Evolutionary conservation across 2,329 filamentous ascomycete genomes (phyloP), one percentile per base, ranked within the genome.

Genomic region (Talaromyces amestolkiae): DNA sequence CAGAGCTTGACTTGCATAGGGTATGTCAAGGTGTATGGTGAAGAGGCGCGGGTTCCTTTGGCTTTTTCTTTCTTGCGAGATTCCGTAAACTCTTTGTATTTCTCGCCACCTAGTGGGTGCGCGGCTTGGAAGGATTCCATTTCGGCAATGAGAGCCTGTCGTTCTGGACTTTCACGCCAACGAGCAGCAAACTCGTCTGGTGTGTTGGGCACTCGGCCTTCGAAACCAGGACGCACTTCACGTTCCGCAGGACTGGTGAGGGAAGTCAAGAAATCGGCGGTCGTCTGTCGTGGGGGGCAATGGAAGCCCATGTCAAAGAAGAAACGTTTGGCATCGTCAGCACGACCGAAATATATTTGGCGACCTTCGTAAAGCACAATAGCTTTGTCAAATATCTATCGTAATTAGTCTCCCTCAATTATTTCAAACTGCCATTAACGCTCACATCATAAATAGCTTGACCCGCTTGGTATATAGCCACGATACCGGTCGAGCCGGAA

Each of bases 11-110:
- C 78, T 76, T 97, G 93, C 77, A 93, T 88, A 2, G 67, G 58
- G 69, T 89, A 91, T 0, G 91, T 94, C 43, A 97, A 81, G 0
- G 92, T 97, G 76, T 89, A 97, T 0, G 93, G 92, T 1, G 92
- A 96, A 75, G 86, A 86, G 58, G 84, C 77, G 3, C 91, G 89
- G 17, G 78, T 78, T 56, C 72, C 69, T 70, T 79, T 81, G 1
- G 80, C 75, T 70, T 82, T 79, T 72, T 81, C 78, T 13, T 79
- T 75, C 69, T 70, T 73, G 61, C 80, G 75, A 41, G 80, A 81
- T 24, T 76, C 72, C 53, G 78, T 69, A 65, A 82, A 82, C 37
- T 74, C 72, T 31, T 74, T 68, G n/a, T 80, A 68, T 9, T 78
- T 73, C 67, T 78, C 74, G 19, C 80, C 79, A 35, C 78, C 79